Evolutionary conservation across 805 yeast genomes (phyloP).

Genomic region (Saccharomycopsis malanga): DNA sequence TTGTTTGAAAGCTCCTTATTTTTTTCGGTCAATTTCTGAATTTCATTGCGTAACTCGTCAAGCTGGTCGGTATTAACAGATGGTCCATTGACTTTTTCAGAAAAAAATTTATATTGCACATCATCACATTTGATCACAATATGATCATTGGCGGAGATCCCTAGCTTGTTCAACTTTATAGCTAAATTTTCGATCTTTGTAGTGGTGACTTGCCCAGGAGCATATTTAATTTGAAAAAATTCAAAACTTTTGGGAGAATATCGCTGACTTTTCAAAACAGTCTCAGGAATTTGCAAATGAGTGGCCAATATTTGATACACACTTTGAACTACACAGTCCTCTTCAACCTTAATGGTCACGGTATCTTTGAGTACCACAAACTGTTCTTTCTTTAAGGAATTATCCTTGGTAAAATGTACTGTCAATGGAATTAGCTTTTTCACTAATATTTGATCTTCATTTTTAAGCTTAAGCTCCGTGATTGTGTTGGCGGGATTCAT

Average conservation of each 20-base stretch:
- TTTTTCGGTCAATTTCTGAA: not conserved
- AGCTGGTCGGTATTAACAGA: not conserved
- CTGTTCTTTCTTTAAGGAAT: not conserved
- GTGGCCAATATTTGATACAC: not conserved
- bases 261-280: not conserved
- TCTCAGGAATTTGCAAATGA: conserved; percentile 4
- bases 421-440: conserved; percentile 14
- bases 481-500: conserved; percentile 11
- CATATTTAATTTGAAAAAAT: not conserved
- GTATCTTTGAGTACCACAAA: conserved; percentile 5
- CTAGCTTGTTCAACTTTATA: not conserved
- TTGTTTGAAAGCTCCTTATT: not conserved
- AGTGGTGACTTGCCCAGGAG: not conserved
- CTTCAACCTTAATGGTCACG: conserved; percentile 16
- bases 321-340: conserved; percentile 8
- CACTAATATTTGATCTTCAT: conserved; percentile 14
- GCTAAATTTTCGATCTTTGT: not conserved
- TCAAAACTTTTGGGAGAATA: not conserved
- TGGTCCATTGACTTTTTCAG: not conserved
- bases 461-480: conserved; percentile 10
- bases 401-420: conserved; percentile 7
- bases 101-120: conserved; percentile 1
- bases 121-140: not conserved
- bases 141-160: conserved; percentile 1
- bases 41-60: not conserved